phyloP scores from a whole-genome alignment of 1,284 basidiomycete genomes.

The Peniophora sp. region DNA sequence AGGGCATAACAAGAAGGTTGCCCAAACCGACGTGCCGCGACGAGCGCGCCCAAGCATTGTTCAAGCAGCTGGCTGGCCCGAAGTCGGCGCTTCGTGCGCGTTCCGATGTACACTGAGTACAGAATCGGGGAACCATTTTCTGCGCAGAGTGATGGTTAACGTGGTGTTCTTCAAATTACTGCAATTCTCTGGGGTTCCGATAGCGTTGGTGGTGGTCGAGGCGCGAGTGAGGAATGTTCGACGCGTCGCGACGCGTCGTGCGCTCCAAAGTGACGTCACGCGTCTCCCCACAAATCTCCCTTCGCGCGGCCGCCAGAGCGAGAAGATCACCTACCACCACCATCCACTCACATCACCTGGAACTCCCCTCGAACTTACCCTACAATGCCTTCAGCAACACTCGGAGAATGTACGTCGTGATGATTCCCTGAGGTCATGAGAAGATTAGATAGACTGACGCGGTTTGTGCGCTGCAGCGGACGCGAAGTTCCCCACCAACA shows the following conservation, averaged over 20 bases:
- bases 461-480: not conserved
- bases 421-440: not conserved
- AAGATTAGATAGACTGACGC: not conserved
- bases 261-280: not conserved
- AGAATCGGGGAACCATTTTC: no score
- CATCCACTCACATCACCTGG: not conserved
- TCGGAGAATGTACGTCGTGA: not conserved
- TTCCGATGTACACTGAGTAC: no score
- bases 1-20: no score
- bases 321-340: not conserved
- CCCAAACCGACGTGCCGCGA: no score
- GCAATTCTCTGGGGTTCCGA: no score
- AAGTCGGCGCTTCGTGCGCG: no score
- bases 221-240: not conserved
- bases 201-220: no score
- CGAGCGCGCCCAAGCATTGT: no score
- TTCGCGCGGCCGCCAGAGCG: not conserved
- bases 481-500: conserved; percentile 2
- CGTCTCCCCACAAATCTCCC: not conserved
- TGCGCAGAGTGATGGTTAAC: no score
- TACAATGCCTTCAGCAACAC: not conserved
- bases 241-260: not conserved
- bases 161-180: no score
- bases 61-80: no score
- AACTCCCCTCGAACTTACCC: not conserved